phyloP scores from a whole-genome alignment of 1,284 basidiomycete genomes.

The Apiotrichum laibachii region DNA sequence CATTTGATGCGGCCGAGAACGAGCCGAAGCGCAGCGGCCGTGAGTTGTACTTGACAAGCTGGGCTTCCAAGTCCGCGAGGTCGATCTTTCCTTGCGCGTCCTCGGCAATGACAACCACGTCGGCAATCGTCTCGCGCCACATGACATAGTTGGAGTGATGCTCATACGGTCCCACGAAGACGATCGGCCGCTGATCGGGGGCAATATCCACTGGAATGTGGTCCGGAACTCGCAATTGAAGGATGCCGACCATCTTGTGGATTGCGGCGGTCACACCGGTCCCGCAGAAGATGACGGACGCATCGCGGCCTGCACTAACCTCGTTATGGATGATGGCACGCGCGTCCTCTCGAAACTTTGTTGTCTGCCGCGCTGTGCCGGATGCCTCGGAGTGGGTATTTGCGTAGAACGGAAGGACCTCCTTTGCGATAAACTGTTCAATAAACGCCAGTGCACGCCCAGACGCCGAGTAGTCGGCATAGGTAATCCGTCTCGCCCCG shows the following conservation, averaged over 20 bases:
- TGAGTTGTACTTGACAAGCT: neutral
- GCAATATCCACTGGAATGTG: neutral
- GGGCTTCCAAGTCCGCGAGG: neutral
- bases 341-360: conserved; percentile 9
- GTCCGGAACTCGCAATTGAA: conserved; percentile 2
- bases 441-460: conserved; percentile 6
- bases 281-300: conserved; percentile 10
- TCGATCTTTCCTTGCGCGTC: neutral
- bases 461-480: conserved; percentile 13
- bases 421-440: conserved; percentile 9
- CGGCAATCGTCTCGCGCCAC: conserved; percentile 14
- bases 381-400: conserved; percentile 19
- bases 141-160: conserved; percentile 19
- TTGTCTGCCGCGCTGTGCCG: conserved; percentile 10
- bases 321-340: conserved; percentile 5
- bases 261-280: conserved; percentile 14
- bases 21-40: conserved; percentile 9
- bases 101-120: conserved; percentile 9
- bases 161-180: conserved; percentile 17
- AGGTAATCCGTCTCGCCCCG: conserved; percentile 4
- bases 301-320: neutral
- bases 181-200: neutral
- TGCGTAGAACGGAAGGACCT: conserved; percentile 15
- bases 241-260: conserved; percentile 6
- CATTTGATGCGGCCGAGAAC: conserved; percentile 18